Base-by-base conservation (phyloP, 2,329 filamentous ascomycete species). In the Helotiales sp. region DNA sequence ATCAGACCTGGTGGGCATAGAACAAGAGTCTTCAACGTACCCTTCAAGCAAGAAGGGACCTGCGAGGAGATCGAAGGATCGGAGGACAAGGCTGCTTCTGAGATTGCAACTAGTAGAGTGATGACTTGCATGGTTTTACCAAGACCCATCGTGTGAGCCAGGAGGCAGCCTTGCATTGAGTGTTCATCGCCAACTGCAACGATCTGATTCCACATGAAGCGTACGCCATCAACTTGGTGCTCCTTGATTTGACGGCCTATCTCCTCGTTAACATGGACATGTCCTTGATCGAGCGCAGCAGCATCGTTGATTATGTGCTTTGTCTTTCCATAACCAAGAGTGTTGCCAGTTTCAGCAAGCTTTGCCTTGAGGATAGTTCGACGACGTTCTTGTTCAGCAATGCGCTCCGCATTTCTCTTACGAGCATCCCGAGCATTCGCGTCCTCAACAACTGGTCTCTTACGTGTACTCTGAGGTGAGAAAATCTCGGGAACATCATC, bases 201-300 rank as follows among this genome's bases (percentile, higher is more conserved):
- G 52, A 97, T 82, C 70, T 95, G 91, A 71, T 93, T 89, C 93
- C 94, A 97, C 82, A 97, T 86, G 78, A 97, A 97, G 11, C 90
- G 89, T 22, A 97, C 87, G 1, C 94, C 94, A 0, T 87, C 83
- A 55, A 96, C 83, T 75, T 97, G 94, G 77, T 97, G 93, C 8
- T 87, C 83, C 73, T 96, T 95, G 69, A 97, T 91, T 6, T 81
- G 82, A 7, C 73, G 74, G 0, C 87, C 89, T 63, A 95, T 92
- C 7, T 85, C 78, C 0, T 84, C 78, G 71, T 91, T 84, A 60
- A 97, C 79, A 69, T 87, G 90, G 30, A 93, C 85, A 55, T 88
- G 82, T 0, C 83, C 83, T 70, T 91, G 81, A 15, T 86, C 79
- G 2, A 89, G 85, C 22, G 83, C 79, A 74, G 90, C 91, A 30